Evolutionary conservation across 257 asterid species (phyloP).

Genomic region (Jacaranda mimosifolia): DNA sequence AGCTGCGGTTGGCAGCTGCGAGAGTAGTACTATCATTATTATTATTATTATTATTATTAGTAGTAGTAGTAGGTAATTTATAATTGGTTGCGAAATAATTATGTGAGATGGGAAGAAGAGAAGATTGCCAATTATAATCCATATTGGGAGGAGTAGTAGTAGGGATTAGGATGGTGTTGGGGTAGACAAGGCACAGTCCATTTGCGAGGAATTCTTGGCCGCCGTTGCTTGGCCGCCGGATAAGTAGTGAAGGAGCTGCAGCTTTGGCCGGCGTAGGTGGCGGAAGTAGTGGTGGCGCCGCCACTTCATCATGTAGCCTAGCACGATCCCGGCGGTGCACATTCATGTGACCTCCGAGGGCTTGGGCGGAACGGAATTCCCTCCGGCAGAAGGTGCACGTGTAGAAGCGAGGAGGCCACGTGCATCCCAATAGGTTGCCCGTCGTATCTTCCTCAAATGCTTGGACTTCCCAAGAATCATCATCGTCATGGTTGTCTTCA

Average conservation of each 20-base stretch:
- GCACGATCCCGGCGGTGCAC: constrained; percentile 84
- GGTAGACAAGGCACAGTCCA: constrained; percentile 58
- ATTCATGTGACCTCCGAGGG: constrained; percentile 88
- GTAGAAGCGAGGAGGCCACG: constrained; percentile 83
- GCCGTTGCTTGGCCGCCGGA: constrained; percentile 34
- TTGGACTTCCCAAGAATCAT: constrained; percentile 64
- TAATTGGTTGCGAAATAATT: constrained; percentile 2
- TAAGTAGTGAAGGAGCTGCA: constrained; percentile 30
- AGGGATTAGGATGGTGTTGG: constrained; percentile 44
- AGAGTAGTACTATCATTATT: too few species aligned
- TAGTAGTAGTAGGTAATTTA: constrained; percentile 22
- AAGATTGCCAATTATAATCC: constrained; percentile 11
- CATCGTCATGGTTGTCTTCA: constrained; percentile 51
- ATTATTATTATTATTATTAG: too few species aligned
- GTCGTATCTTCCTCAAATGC: constrained; percentile 69
- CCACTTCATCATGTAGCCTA: constrained; percentile 45
- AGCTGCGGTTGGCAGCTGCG: constrained; percentile 28
- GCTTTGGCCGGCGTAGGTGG: constrained; percentile 11
- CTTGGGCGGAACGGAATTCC: constrained; percentile 81
- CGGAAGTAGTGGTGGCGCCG: constrained; percentile 12
- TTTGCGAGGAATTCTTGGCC: constrained; percentile 44
- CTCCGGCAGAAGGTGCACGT: constrained; percentile 68
- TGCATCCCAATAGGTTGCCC: constrained; percentile 57
- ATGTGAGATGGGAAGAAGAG: constrained; percentile 34
- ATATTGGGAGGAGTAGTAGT: neutral